Base-by-base conservation (phyloP, 208 protist genomes). In the Trypanosoma vivax region DNA sequence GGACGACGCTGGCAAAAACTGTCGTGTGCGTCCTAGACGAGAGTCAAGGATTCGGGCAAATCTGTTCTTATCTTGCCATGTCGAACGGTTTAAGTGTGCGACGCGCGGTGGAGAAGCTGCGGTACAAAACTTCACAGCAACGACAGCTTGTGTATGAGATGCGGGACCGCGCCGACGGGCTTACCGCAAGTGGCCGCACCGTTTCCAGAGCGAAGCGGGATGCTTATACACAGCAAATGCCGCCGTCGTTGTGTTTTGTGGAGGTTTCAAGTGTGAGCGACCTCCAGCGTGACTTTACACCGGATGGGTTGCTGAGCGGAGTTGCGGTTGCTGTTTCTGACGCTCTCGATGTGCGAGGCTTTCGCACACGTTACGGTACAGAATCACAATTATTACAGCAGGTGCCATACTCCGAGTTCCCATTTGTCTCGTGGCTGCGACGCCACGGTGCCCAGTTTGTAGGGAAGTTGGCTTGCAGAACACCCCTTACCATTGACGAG, bases 341-440 rank as follows among this genome's bases (percentile, higher is more conserved):
- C 47, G 65, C 72, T 3, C 61, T 93, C 4, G 78, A 87, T 50
- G 79, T 88, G 57, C 66, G 62, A 37, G 79, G 78, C 48, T 90
- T 93, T 45, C 69, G 71, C 51, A 88, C 78, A 10, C 67, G 76
- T 43, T 79, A 70, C 33, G 76, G 79, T 6, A 45, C 75, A 7
- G 62, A 86, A 25, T 76, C 81, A 6, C 67, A 75, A 27, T 52
- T 83, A 46, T 56, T 79, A 21, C 78, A 84, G 33, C 72, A 79
- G 43, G 53, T 72, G 37, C 73, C 60, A 11, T 61, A 66, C 11
- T 67, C 68, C 19, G 81, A 89, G 58, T 83, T 88, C 29, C 73
- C 85, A 0, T 70, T 93, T n/a, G 66, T 93, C 27, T 75, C 77
- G 16, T 93, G 85, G 85, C 60, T 93, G 40, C 78, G 79, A 6